Evolutionary conservation across 2,329 filamentous ascomycete genomes (phyloP), one percentile per base, ranked within the genome.

Genomic region (Ophiognomonia clavigignenti-juglandacearum): DNA sequence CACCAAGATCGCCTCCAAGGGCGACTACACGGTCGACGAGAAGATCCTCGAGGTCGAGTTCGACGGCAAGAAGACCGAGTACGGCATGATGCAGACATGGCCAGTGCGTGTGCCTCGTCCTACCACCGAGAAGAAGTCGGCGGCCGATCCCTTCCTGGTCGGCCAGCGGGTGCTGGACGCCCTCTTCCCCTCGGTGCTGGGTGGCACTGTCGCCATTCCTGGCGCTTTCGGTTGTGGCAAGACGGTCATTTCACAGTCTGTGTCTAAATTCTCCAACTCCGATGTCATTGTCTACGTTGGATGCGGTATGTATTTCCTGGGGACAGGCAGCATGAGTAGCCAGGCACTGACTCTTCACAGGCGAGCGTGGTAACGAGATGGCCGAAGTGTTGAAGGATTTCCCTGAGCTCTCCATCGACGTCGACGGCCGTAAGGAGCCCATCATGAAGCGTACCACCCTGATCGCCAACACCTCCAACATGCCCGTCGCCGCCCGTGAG

Each of bases 361-460:
- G 91, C 59, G 93, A 98, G 73, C 87, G 93, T 60, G 93, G 93
- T 58, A 98, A 98, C 65, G 93, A 98, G 72, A 98, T 98, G 93
- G 93, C 93, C 55, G 93, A 98, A 79, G 93, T 98, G 58, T 79
- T 98, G 79, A 97, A 96, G 87, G 93, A 98, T 71, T 98, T 98
- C 78, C 93, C 93, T 50, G 91, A 97, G 79, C 87, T 98, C 56
- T 87, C 88, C 39, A 98, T 98, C 64, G 86, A 95, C 16, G 83
- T 97, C 58, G 86, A 96, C 36, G 93, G 93, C 60, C 89, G 92
- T 64, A 86, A 92, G 71, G 93, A 98, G 68, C 91, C 92, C 58
- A 98, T 98, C 75, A 98, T 98, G 93, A 98, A 98, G 82, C 92
- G 93, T 67, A 98, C 93, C 14, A 95, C 90, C 19, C 79, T 98